Base-by-base conservation (phyloP, 2,329 filamentous ascomycete genomes). In the Immersiporthe knoxdaviesiana region DNA sequence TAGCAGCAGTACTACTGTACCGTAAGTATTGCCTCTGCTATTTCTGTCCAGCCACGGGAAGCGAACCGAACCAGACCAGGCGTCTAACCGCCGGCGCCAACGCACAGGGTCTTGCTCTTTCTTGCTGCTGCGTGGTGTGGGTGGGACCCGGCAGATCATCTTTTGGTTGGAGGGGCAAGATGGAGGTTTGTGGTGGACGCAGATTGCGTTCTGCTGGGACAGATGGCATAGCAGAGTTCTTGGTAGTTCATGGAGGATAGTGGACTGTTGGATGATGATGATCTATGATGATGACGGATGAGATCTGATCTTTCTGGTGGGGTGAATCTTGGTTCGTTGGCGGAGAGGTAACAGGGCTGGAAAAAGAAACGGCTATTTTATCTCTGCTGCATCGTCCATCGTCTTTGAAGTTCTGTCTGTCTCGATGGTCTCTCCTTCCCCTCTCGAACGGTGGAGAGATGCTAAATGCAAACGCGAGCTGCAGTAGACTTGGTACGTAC, bases 31-130 rank as follows among this genome's bases (percentile, higher is more conserved):
- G 32, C 14, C 11, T 63, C 12, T 63, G 60, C 60, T 63, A 63
- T 63, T 63, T 50, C 44, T 35, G 62, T 63, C 62, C 18, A 58
- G 27, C 10, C 10, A 54, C 50, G n/a, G 50, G 50, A 56, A 56
- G 24, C 52, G 52, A 56, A 30, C 39, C 59, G 59, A 62, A 30
- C 35, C 59, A 62, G 59, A 62, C 35, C 21, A 24, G 35, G 21
- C 3, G 52, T 32, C 27, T 66, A 66, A 44, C 52, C 64, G 64
- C 64, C 64, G 50, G 54, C 52, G 52, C 64, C 64, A 66, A 50
- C 64, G 39, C 12, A 30, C 16, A 30, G 16, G 32, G 32, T 21
- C 1, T 47, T n/a, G n/a, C n/a, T n/a, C n/a, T n/a, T n/a, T n/a
- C n/a, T 11, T n/a, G 32, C 60, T 41, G 16, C 41, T 63, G 27